Base-by-base conservation (phyloP, 129 eudicot genomes). In the Logfia minima region DNA sequence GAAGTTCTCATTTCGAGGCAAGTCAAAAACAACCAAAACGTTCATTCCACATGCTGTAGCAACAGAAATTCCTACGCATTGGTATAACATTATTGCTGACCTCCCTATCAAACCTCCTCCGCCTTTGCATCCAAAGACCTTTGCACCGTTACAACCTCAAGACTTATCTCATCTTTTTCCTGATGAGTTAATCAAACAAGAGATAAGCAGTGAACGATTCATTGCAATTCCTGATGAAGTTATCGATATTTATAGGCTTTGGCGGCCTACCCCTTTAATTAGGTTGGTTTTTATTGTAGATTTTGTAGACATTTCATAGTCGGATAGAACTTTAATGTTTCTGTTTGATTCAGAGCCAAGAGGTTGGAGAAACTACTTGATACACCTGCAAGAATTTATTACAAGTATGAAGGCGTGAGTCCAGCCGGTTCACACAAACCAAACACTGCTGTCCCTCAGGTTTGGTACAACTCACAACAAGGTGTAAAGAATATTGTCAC, bases 351-450 rank as follows among this genome's bases (percentile, higher is more conserved):
- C 66, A 94, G 98, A 83, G 97, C 98, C 19, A 94, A 91, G 92
- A 89, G 98, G 82, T 70, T 94, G 88, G 98, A 94, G 85, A 94
- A 94, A 80, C 72, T 94, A 78, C 97, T 89, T 7, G 93, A 80
- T 72, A 94, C 98, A 22, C 98, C 98, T 18, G 98, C 98, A 8
- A 87, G 92, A 80, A 94, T 94, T 16, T 94, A 94, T 58, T 94
- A 91, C 87, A 94, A 94, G 79, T 91, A 94, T 75, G 98, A 94
- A 89, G 98, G 98, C 61, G 97, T 43, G 28, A 94, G 98, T 85
- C 98, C 98, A 26, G 98, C 98, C 3, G 98, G 97, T 24, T 94
- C 98, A 16, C 98, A 94, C 65, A 94, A 94, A 55, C 97, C 97
- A 2, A 94, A 94, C 88, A 89, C 93, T 62, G 90, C 98, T 2